phyloP scores from a whole-genome alignment of 1,284 basidiomycete species.

The Sphagnurus paluster region DNA sequence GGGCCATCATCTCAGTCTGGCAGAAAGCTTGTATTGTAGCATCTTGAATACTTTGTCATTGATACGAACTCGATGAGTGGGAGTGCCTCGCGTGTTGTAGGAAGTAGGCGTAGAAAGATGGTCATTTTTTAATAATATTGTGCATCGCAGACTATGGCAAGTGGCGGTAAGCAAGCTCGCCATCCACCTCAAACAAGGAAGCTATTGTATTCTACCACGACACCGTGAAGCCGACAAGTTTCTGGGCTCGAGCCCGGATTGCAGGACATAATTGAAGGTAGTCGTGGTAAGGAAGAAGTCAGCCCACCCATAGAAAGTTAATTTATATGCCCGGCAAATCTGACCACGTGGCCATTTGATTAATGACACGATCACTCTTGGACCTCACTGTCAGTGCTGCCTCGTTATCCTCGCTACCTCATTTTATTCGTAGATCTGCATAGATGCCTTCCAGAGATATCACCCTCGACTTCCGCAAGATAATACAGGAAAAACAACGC shows the following conservation, averaged over 20 bases:
- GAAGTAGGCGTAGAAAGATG: background rate
- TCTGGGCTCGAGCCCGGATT: constrained; percentile 10
- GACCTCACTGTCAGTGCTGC: background rate
- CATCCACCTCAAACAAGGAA: constrained; percentile 76
- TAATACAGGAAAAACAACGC: constrained; percentile 11
- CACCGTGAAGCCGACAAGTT: constrained; percentile 2
- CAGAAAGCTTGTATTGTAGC: constrained; percentile 11
- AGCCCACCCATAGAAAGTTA: background rate
- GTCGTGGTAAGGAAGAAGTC: constrained; percentile 1
- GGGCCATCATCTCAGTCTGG: background rate
- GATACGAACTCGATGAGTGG: no score
- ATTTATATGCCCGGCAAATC: constrained; percentile 1
- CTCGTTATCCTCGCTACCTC: background rate
- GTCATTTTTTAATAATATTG: constrained; percentile 30
- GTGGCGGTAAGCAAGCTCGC: constrained; percentile 48
- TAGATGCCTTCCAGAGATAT: constrained; percentile 9
- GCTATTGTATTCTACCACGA: constrained; percentile 24
- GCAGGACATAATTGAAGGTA: constrained; percentile 3
- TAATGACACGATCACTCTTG: constrained; percentile 5
- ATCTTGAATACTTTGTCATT: no score
- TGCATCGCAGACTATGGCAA: constrained; percentile 73
- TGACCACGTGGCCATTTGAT: constrained; percentile 6
- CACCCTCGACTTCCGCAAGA: constrained; percentile 4
- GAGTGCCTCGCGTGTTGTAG: no score
- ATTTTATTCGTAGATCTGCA: background rate